Evolutionary conservation across 768 basidiomycete species (phyloP), one percentile per base, ranked within the genome.

Genomic region (Collybiopsis confluens): DNA sequence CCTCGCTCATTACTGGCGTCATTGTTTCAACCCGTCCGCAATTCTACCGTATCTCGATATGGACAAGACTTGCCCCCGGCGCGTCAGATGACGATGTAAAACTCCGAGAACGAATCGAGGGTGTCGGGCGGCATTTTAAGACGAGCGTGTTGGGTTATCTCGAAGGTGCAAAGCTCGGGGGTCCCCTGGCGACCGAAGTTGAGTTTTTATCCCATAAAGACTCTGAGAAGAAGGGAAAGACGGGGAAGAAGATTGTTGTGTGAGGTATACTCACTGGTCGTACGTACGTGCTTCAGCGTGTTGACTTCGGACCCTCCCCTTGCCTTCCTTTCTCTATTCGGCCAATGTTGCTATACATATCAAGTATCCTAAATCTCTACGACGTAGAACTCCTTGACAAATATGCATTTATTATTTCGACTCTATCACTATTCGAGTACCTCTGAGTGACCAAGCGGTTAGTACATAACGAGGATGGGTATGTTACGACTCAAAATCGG

Each of bases 31-130:
- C 91, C 41, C 88, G 97, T 59, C 93, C 92, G 54, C 86, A 88
- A 70, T 98, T 98, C 70, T 99, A 93, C 75, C 88, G 97, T 38
- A 70, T 99, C 62, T 94, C 92, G 59, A 96, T 99, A 76, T 99
- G 97, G 97, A 99, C 97, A 45, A 83, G 96, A 37, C 72, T 84
- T 30, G 90, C 96, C 4, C 89, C 92, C 30, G 63, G 74, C 5
- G 63, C 67, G 4, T 42, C 60, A 13, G 79, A 79, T n/a, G 80
- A 80, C 4, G 79, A 79, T 56, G 64, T 13, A 13, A 13, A 64
- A 10, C 73, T 96, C 61, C 82, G 85, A 52, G 83, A 88, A 66
- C 82, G 94, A 52, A 90, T 95, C 59, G 88, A 91, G 68, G 78
- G 80, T 0, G 84, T 97, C 45, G 93, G 92, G 28, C 78, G 75